Percentiles rank a stretch among this genome's conserved stretches.
Conservation (phyloP, 306 rosid genomes). For the Senna siamea region DNA sequence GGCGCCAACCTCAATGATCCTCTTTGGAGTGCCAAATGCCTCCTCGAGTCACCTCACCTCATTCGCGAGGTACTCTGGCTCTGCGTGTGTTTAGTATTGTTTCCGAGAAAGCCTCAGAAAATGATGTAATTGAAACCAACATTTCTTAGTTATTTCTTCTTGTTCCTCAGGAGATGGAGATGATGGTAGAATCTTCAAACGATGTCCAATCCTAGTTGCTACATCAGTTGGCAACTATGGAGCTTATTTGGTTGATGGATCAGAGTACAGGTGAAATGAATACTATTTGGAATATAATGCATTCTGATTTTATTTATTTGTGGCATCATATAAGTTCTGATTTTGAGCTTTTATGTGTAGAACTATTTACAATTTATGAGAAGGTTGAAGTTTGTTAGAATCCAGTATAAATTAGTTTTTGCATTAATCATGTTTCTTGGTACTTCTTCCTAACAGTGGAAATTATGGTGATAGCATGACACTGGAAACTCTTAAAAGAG, state of each 20-base stretch:
- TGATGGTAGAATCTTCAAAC: slow-evolving; percentile 44
- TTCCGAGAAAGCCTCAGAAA: not conserved
- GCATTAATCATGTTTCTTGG: slow-evolving; percentile 13
- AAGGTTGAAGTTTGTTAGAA: slow-evolving; percentile 9
- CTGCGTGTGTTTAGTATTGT: not conserved
- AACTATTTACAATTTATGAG: slow-evolving; percentile 2
- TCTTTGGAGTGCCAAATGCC: slow-evolving; percentile 69
- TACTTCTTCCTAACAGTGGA: slow-evolving; percentile 47
- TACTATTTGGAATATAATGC: slow-evolving; percentile 20
- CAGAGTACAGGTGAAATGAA: slow-evolving; percentile 62
- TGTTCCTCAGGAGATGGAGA: slow-evolving; percentile 33
- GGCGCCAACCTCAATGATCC: slow-evolving; percentile 68
- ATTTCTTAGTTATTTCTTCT: not conserved
- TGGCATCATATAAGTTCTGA: slow-evolving; percentile 23
- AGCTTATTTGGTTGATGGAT: slow-evolving; percentile 68
- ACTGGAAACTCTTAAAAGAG: slow-evolving; percentile 43
- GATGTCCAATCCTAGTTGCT: slow-evolving; percentile 51
- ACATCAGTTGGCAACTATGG: slow-evolving; percentile 69
- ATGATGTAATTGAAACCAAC: not conserved
- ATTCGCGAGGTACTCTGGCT: slow-evolving; percentile 51
- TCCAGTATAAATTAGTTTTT: slow-evolving; percentile 7
- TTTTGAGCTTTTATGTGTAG: slow-evolving; percentile 7
- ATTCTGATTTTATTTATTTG: slow-evolving; percentile 26
- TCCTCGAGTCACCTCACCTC: slow-evolving; percentile 50
- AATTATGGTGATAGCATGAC: slow-evolving; percentile 56